phyloP scores from a whole-genome alignment of 2,329 filamentous ascomycete species.

The Aspergillus unguis region DNA sequence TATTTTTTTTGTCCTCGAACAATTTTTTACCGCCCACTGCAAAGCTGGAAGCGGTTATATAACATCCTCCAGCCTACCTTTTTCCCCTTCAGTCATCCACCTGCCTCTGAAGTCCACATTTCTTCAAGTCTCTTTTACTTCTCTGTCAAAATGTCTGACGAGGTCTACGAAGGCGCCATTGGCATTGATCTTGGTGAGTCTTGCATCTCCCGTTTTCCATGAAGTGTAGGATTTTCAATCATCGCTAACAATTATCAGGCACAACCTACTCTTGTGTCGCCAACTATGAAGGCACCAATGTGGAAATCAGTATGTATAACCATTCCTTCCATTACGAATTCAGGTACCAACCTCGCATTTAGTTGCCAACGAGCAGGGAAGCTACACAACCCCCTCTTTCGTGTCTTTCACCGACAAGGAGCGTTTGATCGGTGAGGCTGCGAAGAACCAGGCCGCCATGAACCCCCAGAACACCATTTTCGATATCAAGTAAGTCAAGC shows the following conservation, averaged over 20 bases:
- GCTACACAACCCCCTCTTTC: slow-evolving; percentile 97
- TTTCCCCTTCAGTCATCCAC: slow-evolving; percentile 8
- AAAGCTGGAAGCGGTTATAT: slow-evolving; percentile 21
- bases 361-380: slow-evolving; percentile 99
- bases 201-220: slow-evolving; percentile 3
- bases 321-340: background rate
- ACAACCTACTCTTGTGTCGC: slow-evolving; percentile 99
- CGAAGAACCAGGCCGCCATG: slow-evolving; percentile 99
- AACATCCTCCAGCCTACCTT: slow-evolving; percentile 15
- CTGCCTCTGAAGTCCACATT: slow-evolving; percentile 11
- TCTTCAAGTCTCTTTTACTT: slow-evolving; percentile 14
- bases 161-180: slow-evolving; percentile 99
- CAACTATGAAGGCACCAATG: slow-evolving; percentile 98
- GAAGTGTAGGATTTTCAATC: background rate
- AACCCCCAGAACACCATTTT: slow-evolving; percentile 98
- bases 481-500: slow-evolving; percentile 81
- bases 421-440: slow-evolving; percentile 97
- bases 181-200: slow-evolving; percentile 97
- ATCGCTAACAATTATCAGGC: slow-evolving; percentile 55
- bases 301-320: slow-evolving; percentile 82
- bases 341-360: slow-evolving; percentile 3
- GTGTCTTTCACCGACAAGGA: slow-evolving; percentile 99
- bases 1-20: slow-evolving; percentile 17
- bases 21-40: slow-evolving; percentile 24
- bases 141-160: slow-evolving; percentile 71